phyloP scores from a whole-genome alignment of 768 basidiomycete species.

The Lentinula sp. region DNA sequence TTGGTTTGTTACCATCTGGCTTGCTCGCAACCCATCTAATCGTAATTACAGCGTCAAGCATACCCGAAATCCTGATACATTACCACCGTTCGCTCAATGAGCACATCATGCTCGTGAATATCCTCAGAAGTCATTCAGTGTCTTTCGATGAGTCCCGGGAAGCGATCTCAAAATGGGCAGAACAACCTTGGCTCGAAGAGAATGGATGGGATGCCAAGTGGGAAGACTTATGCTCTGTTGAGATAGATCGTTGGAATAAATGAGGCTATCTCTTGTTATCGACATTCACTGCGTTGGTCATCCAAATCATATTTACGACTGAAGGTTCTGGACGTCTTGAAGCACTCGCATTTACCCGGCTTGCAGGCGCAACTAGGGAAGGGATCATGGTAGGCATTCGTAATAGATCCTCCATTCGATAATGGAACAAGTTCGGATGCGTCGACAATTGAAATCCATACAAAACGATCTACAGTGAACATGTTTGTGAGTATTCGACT shows the following conservation, averaged over 20 bases:
- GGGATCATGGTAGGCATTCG: no score
- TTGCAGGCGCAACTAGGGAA: no score
- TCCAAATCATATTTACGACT: not conserved
- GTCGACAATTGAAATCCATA: no score
- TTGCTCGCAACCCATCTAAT: conserved; percentile 1
- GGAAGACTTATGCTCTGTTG: conserved; percentile 75
- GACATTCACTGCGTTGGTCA: no score
- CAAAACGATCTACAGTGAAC: no score
- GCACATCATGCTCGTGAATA: conserved; percentile 50
- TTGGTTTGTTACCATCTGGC: conserved; percentile 39
- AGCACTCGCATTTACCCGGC: not conserved
- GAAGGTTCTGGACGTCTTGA: not conserved
- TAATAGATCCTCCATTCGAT: no score
- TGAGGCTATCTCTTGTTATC: conserved; percentile 2
- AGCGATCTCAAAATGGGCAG: conserved; percentile 59
- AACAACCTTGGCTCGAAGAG: conserved; percentile 62
- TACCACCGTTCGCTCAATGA: conserved; percentile 63
- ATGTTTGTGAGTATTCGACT: no score
- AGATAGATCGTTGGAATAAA: conserved; percentile 66
- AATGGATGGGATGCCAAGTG: conserved; percentile 64
- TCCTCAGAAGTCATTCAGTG: conserved; percentile 56
- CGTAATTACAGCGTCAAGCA: conserved; percentile 38
- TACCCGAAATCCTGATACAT: conserved; percentile 50
- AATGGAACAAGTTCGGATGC: no score
- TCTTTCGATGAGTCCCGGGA: conserved; percentile 67